Conservation (phyloP, 202 grass and related monocot species). For the Schoenoplectus tabernaemontani region DNA sequence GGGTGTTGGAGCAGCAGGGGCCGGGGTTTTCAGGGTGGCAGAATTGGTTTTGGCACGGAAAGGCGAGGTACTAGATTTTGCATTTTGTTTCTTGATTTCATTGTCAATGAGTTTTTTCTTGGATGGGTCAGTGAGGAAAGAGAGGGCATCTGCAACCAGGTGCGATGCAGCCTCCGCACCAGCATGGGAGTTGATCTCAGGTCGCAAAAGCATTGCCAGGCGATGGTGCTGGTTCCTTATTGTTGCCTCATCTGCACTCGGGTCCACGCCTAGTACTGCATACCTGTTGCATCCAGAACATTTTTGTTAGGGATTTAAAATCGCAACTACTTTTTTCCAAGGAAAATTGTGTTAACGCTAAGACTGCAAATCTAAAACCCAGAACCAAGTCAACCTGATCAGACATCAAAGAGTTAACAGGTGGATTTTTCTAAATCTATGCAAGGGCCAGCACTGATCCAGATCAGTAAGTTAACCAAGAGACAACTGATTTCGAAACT, state of each 20-base stretch:
- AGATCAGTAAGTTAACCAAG: not conserved
- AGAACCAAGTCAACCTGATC: not conserved
- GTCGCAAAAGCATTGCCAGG: conserved; percentile 56
- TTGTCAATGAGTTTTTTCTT: conserved; percentile 40
- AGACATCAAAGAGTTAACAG: not conserved
- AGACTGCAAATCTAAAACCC: not conserved
- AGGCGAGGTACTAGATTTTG: conserved; percentile 11
- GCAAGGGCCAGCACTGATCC: not conserved
- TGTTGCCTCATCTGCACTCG: conserved; percentile 20
- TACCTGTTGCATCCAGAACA: conserved; percentile 6
- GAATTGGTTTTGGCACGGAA: conserved; percentile 5
- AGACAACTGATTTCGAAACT: not conserved
- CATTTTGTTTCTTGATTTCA: conserved; percentile 22
- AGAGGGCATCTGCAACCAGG: conserved; percentile 48
- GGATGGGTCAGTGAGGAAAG: conserved; percentile 55
- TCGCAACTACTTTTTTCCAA: not conserved
- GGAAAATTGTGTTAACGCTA: not conserved
- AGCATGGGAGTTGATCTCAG: conserved; percentile 40
- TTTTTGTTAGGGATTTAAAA: not conserved
- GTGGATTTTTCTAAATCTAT: not conserved
- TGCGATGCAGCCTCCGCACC: conserved; percentile 57
- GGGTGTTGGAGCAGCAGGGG: not conserved
- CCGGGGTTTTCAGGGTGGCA: not conserved
- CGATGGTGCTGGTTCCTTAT: conserved; percentile 53
- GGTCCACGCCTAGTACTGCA: conserved; percentile 16